Evolutionary conservation across 1,284 basidiomycete genomes (phyloP).

Genomic region (Lentinus polychrous): DNA sequence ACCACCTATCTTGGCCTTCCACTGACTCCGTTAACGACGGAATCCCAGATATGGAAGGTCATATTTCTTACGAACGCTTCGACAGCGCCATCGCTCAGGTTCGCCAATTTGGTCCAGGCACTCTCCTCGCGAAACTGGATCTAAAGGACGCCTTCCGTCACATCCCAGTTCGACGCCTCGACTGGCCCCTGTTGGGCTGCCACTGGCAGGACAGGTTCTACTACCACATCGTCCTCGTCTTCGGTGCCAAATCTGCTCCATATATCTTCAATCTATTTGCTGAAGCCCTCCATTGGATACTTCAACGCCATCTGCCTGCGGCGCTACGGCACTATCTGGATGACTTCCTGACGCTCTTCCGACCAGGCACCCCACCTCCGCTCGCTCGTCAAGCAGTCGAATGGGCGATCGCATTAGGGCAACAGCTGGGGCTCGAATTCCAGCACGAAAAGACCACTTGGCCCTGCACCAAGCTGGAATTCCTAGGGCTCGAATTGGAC

Average conservation of each 20-base stretch:
- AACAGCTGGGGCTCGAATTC: too few species aligned
- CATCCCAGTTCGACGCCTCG: constrained; percentile 25
- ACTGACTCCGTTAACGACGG: constrained; percentile 30
- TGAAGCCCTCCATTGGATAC: constrained; percentile 29
- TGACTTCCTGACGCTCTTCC: too few species aligned
- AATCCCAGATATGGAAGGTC: constrained; percentile 26
- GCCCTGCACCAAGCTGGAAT: too few species aligned
- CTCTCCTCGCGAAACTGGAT: constrained; percentile 32
- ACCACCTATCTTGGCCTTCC: constrained; percentile 32
- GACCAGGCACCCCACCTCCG: too few species aligned
- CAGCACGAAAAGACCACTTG: too few species aligned
- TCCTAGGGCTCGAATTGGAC: too few species aligned
- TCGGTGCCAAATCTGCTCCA: constrained; percentile 18
- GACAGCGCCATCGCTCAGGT: constrained; percentile 8
- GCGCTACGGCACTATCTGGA: too few species aligned
- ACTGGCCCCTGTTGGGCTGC: constrained; percentile 30
- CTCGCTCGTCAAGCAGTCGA: too few species aligned
- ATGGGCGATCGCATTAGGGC: too few species aligned
- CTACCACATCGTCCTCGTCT: constrained; percentile 24
- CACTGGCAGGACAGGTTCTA: constrained; percentile 25
- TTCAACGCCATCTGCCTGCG: too few species aligned
- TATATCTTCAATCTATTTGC: constrained; percentile 36
- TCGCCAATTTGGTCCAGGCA: constrained; percentile 19
- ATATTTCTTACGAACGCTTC: constrained; percentile 24
- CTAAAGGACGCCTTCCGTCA: constrained; percentile 30